Conservation (phyloP, 257 asterid species). For the Knoxia roxburghii region DNA sequence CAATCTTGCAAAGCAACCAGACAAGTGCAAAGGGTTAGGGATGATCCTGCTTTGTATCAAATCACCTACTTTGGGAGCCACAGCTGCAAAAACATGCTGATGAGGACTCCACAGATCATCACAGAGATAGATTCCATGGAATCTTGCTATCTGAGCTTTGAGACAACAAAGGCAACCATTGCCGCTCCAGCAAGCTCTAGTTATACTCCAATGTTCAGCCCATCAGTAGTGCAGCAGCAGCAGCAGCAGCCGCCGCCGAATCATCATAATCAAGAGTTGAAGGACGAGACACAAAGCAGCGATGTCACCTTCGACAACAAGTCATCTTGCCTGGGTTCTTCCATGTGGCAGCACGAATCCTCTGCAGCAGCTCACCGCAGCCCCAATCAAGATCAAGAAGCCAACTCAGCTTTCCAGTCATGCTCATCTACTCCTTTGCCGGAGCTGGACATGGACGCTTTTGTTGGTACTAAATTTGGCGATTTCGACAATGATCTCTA, state of each 20-base stretch:
- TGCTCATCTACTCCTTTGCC: conserved; percentile 23
- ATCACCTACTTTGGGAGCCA: conserved; percentile 62
- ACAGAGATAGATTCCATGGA: conserved; percentile 22
- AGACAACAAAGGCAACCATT: conserved; percentile 11
- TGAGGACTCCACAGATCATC: conserved; percentile 16
- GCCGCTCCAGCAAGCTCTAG: too few species aligned
- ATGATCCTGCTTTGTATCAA: conserved; percentile 28
- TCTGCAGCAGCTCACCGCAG: neutral
- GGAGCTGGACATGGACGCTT: conserved; percentile 30
- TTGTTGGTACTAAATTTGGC: conserved; percentile 29
- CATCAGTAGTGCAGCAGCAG: neutral
- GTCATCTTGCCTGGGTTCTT: conserved; percentile 25
- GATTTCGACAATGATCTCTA: conserved; percentile 22
- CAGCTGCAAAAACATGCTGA: conserved; percentile 32
- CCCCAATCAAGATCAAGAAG: conserved; percentile 24
- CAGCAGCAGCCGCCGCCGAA: too few species aligned
- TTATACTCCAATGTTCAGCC: too few species aligned
- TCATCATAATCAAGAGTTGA: conserved; percentile 16
- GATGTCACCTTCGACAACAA: conserved; percentile 20
- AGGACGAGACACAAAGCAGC: conserved; percentile 20
- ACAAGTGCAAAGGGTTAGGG: conserved; percentile 53
- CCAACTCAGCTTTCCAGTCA: conserved; percentile 21
- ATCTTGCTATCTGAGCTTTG: conserved; percentile 31
- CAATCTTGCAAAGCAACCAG: conserved; percentile 61
- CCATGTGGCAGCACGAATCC: conserved; percentile 30